phyloP scores from a whole-genome alignment of 2,329 filamentous ascomycete species.

The Fusarium miscanthi region DNA sequence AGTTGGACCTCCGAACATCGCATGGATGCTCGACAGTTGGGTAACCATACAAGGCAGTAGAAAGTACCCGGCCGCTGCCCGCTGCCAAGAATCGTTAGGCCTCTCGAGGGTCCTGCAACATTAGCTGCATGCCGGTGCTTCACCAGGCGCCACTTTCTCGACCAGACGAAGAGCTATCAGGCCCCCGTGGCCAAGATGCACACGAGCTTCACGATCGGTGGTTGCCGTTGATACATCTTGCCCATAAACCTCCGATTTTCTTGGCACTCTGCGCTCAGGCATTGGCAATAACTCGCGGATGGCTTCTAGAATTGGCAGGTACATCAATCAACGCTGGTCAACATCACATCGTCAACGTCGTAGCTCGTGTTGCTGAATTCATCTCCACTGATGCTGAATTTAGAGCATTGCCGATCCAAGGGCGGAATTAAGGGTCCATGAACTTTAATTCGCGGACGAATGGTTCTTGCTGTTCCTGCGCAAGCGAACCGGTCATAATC shows the following conservation, averaged over 20 bases:
- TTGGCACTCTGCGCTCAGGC: background rate
- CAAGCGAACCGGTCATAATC: conserved; percentile 31
- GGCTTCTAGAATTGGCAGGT: background rate
- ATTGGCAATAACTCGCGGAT: background rate
- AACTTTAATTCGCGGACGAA: conserved; percentile 21
- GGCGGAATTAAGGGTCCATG: conserved; percentile 22
- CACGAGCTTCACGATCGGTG: conserved; percentile 18
- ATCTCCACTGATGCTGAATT: conserved; percentile 1
- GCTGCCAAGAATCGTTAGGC: conserved; percentile 29
- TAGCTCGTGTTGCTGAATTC: background rate
- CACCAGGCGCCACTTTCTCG: conserved; percentile 2
- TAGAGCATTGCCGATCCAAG: conserved; percentile 19
- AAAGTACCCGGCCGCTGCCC: conserved; percentile 4
- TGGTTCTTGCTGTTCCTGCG: conserved; percentile 32
- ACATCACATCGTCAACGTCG: background rate
- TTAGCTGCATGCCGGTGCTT: conserved; percentile 24
- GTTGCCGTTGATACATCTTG: background rate
- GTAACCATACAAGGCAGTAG: background rate
- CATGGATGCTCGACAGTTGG: conserved; percentile 21
- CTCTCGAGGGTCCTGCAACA: conserved; percentile 25
- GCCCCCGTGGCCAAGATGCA: conserved; percentile 20
- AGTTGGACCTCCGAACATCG: conserved; percentile 19
- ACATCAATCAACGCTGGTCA: background rate
- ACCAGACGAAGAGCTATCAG: conserved; percentile 7
- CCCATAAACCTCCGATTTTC: background rate